Conservation (phyloP, 2,329 filamentous ascomycete species). For the Orbilia brochopaga region DNA sequence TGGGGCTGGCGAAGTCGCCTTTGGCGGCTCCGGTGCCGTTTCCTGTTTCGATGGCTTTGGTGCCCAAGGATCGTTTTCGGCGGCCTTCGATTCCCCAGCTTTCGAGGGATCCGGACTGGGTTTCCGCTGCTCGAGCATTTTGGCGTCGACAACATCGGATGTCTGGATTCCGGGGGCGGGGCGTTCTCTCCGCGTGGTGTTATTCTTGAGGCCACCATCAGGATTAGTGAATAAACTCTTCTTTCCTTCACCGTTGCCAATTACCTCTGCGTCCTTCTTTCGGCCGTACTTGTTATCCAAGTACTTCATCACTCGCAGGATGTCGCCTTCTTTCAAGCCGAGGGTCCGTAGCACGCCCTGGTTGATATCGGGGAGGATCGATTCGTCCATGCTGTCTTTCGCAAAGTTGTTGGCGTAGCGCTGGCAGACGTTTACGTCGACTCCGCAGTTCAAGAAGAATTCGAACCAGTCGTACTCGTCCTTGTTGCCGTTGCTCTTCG, state of each 20-base stretch:
- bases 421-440: conserved; percentile 90
- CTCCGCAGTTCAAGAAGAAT: conserved; percentile 92
- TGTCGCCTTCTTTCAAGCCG: conserved; percentile 94
- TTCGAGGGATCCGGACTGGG: conserved; percentile 61
- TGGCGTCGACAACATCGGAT: conserved; percentile 84
- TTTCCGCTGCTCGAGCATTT: conserved; percentile 75
- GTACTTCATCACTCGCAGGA: conserved; percentile 89
- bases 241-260: conserved; percentile 65
- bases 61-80: conserved; percentile 94
- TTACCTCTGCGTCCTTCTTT: conserved; percentile 65
- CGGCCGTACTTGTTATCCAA: conserved; percentile 81
- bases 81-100: conserved; percentile 68
- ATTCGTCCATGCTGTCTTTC: conserved; percentile 94
- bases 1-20: conserved; percentile 56
- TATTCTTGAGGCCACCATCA: conserved; percentile 88
- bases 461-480: conserved; percentile 96
- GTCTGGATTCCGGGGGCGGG: conserved; percentile 86
- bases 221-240: conserved; percentile 82
- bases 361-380: conserved; percentile 86
- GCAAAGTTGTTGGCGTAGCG: conserved; percentile 88
- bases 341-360: conserved; percentile 80
- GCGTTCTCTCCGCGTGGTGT: conserved; percentile 81
- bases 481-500: conserved; percentile 61
- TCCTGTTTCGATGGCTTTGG: conserved; percentile 78
- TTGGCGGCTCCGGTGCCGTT: conserved; percentile 58